Evolutionary conservation across 768 basidiomycete species (phyloP).

Genomic region (Panellus pusillus): DNA sequence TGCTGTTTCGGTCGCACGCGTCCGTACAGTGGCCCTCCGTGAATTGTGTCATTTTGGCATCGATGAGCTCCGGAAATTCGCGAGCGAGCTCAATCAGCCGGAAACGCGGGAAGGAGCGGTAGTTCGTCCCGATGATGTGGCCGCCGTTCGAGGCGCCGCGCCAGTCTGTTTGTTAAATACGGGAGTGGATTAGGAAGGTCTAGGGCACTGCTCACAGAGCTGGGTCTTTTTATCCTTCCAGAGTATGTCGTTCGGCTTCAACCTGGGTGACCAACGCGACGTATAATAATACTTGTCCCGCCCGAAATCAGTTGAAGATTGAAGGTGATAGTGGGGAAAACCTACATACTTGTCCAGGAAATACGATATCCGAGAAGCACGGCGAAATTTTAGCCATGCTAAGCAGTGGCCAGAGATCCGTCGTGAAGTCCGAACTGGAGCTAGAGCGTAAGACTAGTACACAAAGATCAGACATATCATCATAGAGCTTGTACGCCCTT

Average conservation of each 20-base stretch:
- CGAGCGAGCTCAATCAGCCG: conserved; percentile 12
- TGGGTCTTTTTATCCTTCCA: conserved; percentile 14
- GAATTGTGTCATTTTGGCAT: conserved; percentile 15
- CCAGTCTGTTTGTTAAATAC: conserved; percentile 11
- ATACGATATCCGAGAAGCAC: conserved; percentile 22
- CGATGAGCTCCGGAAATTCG: conserved; percentile 7
- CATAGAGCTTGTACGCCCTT: neutral
- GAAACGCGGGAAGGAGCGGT: conserved; percentile 19
- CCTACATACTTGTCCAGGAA: conserved; percentile 7
- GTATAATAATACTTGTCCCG: conserved; percentile 12
- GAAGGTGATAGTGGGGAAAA: too few relatives aligned
- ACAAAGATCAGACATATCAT: neutral
- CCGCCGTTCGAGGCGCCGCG: conserved; percentile 20
- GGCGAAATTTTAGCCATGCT: conserved; percentile 17
- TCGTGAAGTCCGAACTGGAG: conserved; percentile 21
- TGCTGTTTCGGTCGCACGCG: conserved; percentile 7
- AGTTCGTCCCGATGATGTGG: conserved; percentile 14
- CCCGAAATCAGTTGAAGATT: neutral
- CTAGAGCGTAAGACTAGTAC: conserved; percentile 13
- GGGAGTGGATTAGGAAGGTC: neutral
- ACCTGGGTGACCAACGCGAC: conserved; percentile 5
- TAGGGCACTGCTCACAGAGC: conserved; percentile 7
- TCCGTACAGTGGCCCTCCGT: conserved; percentile 7
- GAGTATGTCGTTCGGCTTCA: conserved; percentile 1
- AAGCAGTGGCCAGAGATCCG: conserved; percentile 18